Evolutionary conservation across 2,329 filamentous ascomycete genomes (phyloP), one percentile per base, ranked within the genome.

Genomic region (Myrmaecium sp.): DNA sequence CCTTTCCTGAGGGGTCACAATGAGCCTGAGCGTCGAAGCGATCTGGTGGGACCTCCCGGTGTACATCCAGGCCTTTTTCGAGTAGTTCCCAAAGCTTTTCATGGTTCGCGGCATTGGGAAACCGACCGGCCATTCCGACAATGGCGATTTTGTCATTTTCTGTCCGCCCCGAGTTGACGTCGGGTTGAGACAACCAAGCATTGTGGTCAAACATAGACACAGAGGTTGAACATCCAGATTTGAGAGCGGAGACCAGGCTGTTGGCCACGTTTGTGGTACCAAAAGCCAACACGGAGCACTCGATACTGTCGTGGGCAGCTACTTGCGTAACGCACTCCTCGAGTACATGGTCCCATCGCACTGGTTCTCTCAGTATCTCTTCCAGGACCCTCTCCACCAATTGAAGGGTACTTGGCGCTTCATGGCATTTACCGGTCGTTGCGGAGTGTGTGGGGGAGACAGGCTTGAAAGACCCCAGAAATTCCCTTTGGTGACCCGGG

Each of bases 111-210:
- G 77, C 74, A 38, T 76, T 72, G 2, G 78, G 78, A 47, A 81
- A 83, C 26, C 78, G 66, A 26, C 78, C 77, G 23, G 78, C 68
- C 67, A 82, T 79, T 27, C 82, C 82, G 17, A 92, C 76, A 34
- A 92, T 83, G 30, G 82, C 82, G 34, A 92, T 68, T 50, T 83
- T 84, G 45, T 69, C 67, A 40, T 67, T 61, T 33, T 63, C 58
- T 16, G 54, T 62, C 32, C 57, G 58, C 26, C 54, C 60, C 13
- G 24, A 21, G 18, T 25, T 25, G 30, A 37, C 43, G 27, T 37
- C 41, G 14, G 39, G 30, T 4, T 35, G 35, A n/a, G 44, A 37
- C 3, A 33, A 33, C 60, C 62, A 65, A 3, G 49, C 40, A 10
- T 48, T 49, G 35, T 62, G 53, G 40, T 62, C 59, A 16, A 52